phyloP scores from a whole-genome alignment of 2,329 filamentous ascomycete species.

The Trichoderma polysporum region DNA sequence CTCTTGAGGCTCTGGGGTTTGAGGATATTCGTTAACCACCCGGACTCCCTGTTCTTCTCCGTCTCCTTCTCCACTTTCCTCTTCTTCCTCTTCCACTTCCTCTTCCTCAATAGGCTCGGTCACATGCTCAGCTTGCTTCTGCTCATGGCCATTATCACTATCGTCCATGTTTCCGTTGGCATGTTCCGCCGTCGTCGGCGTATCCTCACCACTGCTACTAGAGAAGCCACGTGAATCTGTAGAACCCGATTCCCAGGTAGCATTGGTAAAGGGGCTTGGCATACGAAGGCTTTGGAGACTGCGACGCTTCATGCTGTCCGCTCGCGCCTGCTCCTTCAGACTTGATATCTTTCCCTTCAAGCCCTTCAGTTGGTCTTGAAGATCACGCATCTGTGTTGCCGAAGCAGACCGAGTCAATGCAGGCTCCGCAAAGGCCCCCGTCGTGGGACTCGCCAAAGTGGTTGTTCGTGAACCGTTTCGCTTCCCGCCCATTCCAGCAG shows the following conservation, averaged over 20 bases:
- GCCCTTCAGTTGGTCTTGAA: slow-evolving; percentile 83
- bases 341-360: slow-evolving; percentile 82
- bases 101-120: neutral
- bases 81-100: neutral
- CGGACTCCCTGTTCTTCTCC: neutral
- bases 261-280: slow-evolving; percentile 76
- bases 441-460: slow-evolving; percentile 46
- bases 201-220: slow-evolving; percentile 26
- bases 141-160: neutral
- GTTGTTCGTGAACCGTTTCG: slow-evolving; percentile 37
- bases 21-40: neutral
- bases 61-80: neutral
- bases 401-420: slow-evolving; percentile 66
- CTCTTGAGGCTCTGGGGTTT: slow-evolving; percentile 9
- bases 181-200: neutral
- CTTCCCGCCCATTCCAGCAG: slow-evolving; percentile 29
- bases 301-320: slow-evolving; percentile 73
- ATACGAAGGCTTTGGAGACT: slow-evolving; percentile 75
- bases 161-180: neutral
- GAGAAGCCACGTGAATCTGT: slow-evolving; percentile 28
- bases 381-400: slow-evolving; percentile 67
- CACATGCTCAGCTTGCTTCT: neutral
- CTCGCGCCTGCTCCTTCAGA: slow-evolving; percentile 73
- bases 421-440: slow-evolving; percentile 43
- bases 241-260: slow-evolving; percentile 41